Percentiles rank a stretch among this genome's conserved stretches.
phyloP scores from a whole-genome alignment of 805 yeast genomes.

The Yarrowia sp. region DNA sequence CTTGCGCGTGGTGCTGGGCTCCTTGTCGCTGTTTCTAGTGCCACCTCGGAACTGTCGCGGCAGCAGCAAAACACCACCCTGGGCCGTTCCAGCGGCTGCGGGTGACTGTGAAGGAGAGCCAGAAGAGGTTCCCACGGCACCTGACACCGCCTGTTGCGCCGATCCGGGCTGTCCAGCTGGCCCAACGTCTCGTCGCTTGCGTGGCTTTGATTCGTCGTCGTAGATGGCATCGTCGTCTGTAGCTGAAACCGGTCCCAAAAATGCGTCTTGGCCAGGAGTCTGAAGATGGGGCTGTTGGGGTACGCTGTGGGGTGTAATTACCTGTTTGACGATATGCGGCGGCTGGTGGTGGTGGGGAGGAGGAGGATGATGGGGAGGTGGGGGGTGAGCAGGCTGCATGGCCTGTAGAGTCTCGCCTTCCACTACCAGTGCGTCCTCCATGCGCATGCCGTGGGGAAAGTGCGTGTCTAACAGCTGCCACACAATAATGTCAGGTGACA shows the following conservation, averaged over 20 bases:
- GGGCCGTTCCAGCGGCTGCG: constrained; percentile 25
- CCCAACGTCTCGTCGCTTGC: background rate
- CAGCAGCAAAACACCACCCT: constrained; percentile 35
- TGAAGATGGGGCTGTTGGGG: background rate
- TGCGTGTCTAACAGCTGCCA: constrained; percentile 57
- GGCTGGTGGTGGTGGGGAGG: background rate
- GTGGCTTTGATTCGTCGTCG: constrained; percentile 14
- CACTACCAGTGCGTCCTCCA: constrained; percentile 62
- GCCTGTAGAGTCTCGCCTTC: constrained; percentile 43
- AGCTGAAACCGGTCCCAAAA: constrained; percentile 24
- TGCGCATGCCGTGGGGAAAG: constrained; percentile 66
- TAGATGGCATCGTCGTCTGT: background rate
- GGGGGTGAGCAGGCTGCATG: background rate
- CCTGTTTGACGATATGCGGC: constrained; percentile 5
- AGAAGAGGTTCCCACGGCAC: background rate
- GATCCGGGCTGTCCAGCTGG: background rate
- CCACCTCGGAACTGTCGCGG: constrained; percentile 36
- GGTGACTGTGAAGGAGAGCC: constrained; percentile 20
- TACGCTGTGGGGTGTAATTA: background rate
- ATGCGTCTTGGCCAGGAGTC: constrained; percentile 1
- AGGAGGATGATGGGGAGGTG: background rate
- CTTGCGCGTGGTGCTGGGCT: constrained; percentile 4
- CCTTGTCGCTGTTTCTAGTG: constrained; percentile 20
- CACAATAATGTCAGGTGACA: constrained; percentile 63
- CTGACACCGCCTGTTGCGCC: background rate